Evolutionary conservation across 2,329 filamentous ascomycete genomes (phyloP).

Genomic region (Apiospora saccharicola): DNA sequence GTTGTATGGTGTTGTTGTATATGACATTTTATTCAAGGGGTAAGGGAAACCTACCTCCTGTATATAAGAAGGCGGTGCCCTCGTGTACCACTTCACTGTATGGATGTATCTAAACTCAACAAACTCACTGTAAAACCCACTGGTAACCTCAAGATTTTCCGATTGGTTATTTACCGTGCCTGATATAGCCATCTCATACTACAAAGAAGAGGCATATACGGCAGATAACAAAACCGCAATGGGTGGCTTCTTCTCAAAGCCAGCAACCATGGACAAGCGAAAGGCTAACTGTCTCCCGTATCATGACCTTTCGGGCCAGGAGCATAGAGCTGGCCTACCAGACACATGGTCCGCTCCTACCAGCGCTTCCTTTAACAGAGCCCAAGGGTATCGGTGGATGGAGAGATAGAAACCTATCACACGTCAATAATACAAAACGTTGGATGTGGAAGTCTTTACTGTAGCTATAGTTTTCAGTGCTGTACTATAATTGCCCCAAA

Average conservation of each 20-base stretch:
- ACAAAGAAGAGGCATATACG: background rate
- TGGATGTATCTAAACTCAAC: background rate
- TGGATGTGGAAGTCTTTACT: background rate
- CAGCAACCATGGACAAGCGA: background rate
- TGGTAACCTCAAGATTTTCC: background rate
- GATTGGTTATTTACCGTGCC: background rate
- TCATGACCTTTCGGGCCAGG: background rate
- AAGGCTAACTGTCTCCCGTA: background rate
- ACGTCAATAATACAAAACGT: background rate
- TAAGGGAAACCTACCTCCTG: background rate
- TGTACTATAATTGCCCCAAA: background rate
- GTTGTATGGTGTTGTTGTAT: background rate
- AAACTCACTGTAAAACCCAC: background rate
- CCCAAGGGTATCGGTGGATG: background rate
- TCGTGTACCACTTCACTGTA: background rate
- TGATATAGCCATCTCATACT: background rate
- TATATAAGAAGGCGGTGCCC: background rate
- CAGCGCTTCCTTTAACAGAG: background rate
- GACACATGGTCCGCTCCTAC: background rate
- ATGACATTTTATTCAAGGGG: background rate
- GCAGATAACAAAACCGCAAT: background rate
- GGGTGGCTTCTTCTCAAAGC: background rate
- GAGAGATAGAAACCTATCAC: background rate
- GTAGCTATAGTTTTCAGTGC: background rate
- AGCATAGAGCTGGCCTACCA: background rate